Base-by-base conservation (phyloP, 2,329 filamentous ascomycete species). In the Trichophyton benhamiae region DNA sequence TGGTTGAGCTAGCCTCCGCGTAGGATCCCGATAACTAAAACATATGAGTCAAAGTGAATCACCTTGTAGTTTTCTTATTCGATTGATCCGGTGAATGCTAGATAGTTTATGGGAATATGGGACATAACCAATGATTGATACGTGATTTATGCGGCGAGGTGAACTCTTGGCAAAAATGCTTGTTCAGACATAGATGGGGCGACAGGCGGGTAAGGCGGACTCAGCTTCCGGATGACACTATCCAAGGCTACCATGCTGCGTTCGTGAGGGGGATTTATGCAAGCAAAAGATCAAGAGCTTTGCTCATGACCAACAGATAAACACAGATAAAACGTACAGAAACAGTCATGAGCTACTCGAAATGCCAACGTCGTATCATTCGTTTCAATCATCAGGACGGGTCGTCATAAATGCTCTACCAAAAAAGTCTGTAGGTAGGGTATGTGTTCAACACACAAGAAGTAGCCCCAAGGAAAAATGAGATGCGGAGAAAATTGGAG, bases 91-190 rank as follows among this genome's bases (percentile, higher is more conserved):
- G 27, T 6, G 25, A 30, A 53, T 15, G 11, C 27, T 53, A 36
- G 49, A 17, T 33, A 13, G 49, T 55, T n/a, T 36, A 33, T 36
- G 49, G 11, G 27, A 33, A n/a, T 17, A 55, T 55, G 25, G 49
- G 49, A 44, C 25, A 36, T 36, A 55, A 33, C 49, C 49, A 55
- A 55, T 55, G 13, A 7, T 33, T 25, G 25, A 33, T 36, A 27
- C n/a, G 17, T 55, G 33, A 3, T 36, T 55, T 33, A 36, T 33
- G 49, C 49, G 33, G 49, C 25, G 17, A 36, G 49, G 33, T 33
- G n/a, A 9, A 20, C 33, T 55, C 49, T 55, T 55, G 25, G 49
- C 49, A 55, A 55, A 55, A 55, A 55, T 55, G 49, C 49, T 55
- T 55, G 27, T 55, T 33, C 49, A 9, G 41, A 44, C 41, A 44